These are phyloP conservation scores for Luzula sylvatica DNA, from an alignment of 176 grass and related monocot species.

Conservation along the genomic window DNA sequence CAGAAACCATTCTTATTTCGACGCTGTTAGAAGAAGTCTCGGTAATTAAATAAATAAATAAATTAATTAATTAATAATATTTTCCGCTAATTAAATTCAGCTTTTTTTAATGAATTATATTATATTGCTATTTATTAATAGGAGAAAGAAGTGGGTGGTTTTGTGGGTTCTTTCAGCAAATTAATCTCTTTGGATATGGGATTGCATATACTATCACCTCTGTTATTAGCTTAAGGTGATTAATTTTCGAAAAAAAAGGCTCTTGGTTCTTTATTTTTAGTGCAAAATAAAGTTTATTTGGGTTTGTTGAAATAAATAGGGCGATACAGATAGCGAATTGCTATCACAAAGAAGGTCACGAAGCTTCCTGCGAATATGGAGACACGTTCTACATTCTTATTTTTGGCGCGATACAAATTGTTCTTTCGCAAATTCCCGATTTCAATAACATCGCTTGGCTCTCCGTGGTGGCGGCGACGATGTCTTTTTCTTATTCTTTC, in stretches of 20 bases:
- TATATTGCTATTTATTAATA: too few species aligned
- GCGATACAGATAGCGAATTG: slow-evolving; percentile 58
- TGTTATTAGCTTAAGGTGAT: not conserved
- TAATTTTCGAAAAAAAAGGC: not conserved
- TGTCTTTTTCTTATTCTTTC: slow-evolving; percentile 82
- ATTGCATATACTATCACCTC: too few species aligned
- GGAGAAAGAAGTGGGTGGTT: too few species aligned
- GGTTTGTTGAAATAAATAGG: slow-evolving; percentile 1
- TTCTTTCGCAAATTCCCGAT: slow-evolving; percentile 72
- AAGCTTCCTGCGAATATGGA: slow-evolving; percentile 30
- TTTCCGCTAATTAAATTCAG: too few species aligned
- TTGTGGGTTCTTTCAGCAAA: too few species aligned
- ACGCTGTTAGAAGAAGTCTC: slow-evolving; percentile 12
- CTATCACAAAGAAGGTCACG: slow-evolving; percentile 30
- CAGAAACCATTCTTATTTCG: slow-evolving; percentile 8
- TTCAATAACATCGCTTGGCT: slow-evolving; percentile 75
- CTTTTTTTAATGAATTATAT: too few species aligned
- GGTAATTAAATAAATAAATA: slow-evolving; percentile 9
- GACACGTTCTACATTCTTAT: slow-evolving; percentile 44
- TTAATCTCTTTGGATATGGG: too few species aligned
- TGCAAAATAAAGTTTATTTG: too few species aligned
- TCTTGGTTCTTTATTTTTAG: too few species aligned
- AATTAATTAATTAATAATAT: not conserved
- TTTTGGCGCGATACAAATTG: slow-evolving; percentile 53
- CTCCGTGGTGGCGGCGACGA: slow-evolving; percentile 56